A percentile compares a stretch with the other conserved stretches of the same genome.
phyloP scores from a whole-genome alignment of 2,329 filamentous ascomycete species.

The Ramularia collo-cygni region DNA sequence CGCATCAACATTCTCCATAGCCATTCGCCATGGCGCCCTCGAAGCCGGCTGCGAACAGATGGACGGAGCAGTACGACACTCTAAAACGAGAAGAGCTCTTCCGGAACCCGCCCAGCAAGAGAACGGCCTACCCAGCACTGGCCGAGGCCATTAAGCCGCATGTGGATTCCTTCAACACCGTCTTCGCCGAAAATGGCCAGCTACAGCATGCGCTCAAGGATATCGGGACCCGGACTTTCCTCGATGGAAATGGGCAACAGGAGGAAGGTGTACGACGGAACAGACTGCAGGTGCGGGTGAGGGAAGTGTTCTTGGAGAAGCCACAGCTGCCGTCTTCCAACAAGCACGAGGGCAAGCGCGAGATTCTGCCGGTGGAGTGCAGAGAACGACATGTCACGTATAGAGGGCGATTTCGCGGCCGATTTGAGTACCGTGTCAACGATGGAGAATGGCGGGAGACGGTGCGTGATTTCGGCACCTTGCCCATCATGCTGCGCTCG shows the following conservation, averaged over 20 bases:
- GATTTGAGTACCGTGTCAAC: slow-evolving; percentile 81
- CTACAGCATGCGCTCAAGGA: slow-evolving; percentile 73
- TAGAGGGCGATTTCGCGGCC: slow-evolving; percentile 74
- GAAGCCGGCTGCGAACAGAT: slow-evolving; percentile 46
- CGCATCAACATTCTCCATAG: no score
- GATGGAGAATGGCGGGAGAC: slow-evolving; percentile 77
- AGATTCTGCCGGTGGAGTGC: slow-evolving; percentile 87
- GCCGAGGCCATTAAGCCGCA: slow-evolving; percentile 84
- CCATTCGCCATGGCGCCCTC: slow-evolving; percentile 27
- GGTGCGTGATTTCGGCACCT: slow-evolving; percentile 74
- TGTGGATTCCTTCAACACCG: slow-evolving; percentile 88
- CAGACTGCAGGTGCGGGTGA: slow-evolving; percentile 68
- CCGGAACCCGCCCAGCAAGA: slow-evolving; percentile 77
- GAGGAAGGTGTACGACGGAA: slow-evolving; percentile 53
- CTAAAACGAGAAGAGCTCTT: slow-evolving; percentile 83
- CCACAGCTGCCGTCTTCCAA: slow-evolving; percentile 72
- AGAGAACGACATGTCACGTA: slow-evolving; percentile 91
- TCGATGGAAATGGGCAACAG: slow-evolving; percentile 62
- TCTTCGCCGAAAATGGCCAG: slow-evolving; percentile 68
- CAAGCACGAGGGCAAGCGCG: slow-evolving; percentile 75
- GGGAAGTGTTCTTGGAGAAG: slow-evolving; percentile 76
- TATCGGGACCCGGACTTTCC: slow-evolving; percentile 80
- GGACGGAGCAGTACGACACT: slow-evolving; percentile 82
- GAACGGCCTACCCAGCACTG: slow-evolving; percentile 78
- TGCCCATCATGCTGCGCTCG: slow-evolving; percentile 91